Evolutionary conservation across 306 rosid genomes (phyloP).

Genomic region (Pterocarpus macrocarpus): DNA sequence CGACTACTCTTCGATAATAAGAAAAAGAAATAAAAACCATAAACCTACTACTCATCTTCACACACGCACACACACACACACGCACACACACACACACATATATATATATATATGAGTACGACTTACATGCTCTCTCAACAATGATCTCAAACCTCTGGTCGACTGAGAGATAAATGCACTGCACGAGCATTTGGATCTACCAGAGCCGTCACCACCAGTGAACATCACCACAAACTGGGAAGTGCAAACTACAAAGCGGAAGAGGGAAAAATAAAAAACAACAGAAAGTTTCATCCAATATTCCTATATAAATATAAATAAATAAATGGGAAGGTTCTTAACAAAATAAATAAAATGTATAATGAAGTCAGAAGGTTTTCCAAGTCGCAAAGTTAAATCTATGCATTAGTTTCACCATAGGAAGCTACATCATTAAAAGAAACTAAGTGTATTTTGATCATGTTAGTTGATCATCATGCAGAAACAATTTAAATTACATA

Average conservation of each 20-base stretch:
- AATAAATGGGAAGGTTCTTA: neutral
- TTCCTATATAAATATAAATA: conserved; percentile 15
- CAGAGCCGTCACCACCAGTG: conserved; percentile 63
- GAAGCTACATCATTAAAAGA: conserved; percentile 32
- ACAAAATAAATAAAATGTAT: neutral
- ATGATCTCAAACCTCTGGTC: conserved; percentile 79
- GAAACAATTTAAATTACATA: conserved; percentile 21
- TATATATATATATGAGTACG: conserved; percentile 8
- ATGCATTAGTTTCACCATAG: conserved; percentile 27
- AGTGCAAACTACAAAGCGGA: conserved; percentile 69
- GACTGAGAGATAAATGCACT: conserved; percentile 86
- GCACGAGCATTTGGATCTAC: conserved; percentile 63
- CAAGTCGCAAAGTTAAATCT: conserved; percentile 17
- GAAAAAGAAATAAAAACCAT: neutral
- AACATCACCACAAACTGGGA: conserved; percentile 93
- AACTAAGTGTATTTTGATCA: conserved; percentile 7
- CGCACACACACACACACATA: neutral
- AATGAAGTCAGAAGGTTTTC: conserved; percentile 28
- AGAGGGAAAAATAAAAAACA: neutral
- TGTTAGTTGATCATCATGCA: neutral
- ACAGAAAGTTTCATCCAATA: conserved; percentile 28
- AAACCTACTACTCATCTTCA: conserved; percentile 6
- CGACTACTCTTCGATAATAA: neutral
- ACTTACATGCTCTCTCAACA: conserved; percentile 86
- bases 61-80: neutral